These are phyloP conservation scores for Calocybe gangraenosa DNA, from an alignment of 768 basidiomycete genomes.

Conservation along the genomic window DNA sequence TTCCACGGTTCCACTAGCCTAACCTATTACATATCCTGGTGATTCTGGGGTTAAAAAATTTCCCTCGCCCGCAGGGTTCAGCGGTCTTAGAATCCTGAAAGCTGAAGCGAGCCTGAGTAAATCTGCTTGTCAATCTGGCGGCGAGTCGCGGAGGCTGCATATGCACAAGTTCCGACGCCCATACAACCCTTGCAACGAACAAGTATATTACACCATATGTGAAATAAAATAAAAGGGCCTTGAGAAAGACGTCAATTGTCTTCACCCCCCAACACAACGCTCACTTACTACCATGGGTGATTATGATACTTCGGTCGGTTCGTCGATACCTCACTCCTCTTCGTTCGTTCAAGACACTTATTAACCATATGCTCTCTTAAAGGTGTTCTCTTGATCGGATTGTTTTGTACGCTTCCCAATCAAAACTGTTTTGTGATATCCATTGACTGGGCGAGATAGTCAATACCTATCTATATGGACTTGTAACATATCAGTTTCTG, in stretches of 20 bases:
- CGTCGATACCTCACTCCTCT: constrained; percentile 8
- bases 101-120: not conserved
- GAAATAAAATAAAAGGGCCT: constrained; percentile 2
- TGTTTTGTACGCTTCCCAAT: constrained; percentile 18
- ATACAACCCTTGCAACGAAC: constrained; percentile 11
- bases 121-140: not conserved
- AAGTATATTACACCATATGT: constrained; percentile 3
- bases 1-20: too few species aligned
- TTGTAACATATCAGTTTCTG: constrained; percentile 36
- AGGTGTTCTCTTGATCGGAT: constrained; percentile 23
- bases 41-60: not conserved
- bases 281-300: constrained; percentile 14
- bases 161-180: not conserved
- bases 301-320: constrained; percentile 26
- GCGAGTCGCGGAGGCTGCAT: not conserved
- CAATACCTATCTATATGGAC: constrained; percentile 28
- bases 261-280: not conserved
- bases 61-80: not conserved
- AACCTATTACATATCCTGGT: too few species aligned
- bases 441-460: constrained; percentile 10
- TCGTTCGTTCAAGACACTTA: not conserved
- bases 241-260: not conserved
- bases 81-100: not conserved
- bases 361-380: not conserved
- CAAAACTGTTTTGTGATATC: not conserved